These are phyloP conservation scores for Melampsora occidentalis DNA, from an alignment of 1,284 basidiomycete genomes.

Conservation along the genomic window DNA sequence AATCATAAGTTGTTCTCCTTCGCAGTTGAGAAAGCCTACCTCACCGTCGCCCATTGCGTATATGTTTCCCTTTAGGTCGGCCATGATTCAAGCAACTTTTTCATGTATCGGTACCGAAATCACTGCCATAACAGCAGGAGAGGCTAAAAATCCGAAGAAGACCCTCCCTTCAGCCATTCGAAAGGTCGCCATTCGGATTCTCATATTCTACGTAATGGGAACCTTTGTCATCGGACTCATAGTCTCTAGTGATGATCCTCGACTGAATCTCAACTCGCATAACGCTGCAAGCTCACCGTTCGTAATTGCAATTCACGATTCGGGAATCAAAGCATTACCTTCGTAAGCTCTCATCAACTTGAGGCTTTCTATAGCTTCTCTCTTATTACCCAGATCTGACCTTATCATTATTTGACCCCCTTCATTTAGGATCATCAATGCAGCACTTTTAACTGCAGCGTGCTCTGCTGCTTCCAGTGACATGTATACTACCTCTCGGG, in stretches of 20 bases:
- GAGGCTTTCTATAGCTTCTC: not conserved
- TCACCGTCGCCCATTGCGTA: not conserved
- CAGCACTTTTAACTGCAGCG: slow-evolving; percentile 57
- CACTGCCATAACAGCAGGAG: slow-evolving; percentile 52
- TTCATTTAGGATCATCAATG: slow-evolving; percentile 54
- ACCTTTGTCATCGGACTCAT: slow-evolving; percentile 70
- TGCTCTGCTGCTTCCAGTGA: slow-evolving; percentile 62
- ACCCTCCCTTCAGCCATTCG: slow-evolving; percentile 53
- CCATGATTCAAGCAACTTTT: slow-evolving; percentile 55
- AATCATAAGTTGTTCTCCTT: not conserved
- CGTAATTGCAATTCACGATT: slow-evolving; percentile 68
- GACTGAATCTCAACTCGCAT: slow-evolving; percentile 61
- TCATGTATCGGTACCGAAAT: slow-evolving; percentile 54
- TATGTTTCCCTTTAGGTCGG: slow-evolving; percentile 52
- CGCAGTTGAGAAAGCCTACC: not conserved
- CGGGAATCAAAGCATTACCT: slow-evolving; percentile 71
- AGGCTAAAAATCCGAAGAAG: slow-evolving; percentile 54
- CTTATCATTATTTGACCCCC: too few relatives aligned
- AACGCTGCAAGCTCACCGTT: slow-evolving; percentile 74
- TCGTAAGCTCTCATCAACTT: slow-evolving; percentile 50
- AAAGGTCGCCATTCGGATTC: slow-evolving; percentile 70
- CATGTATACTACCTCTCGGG: slow-evolving; percentile 60
- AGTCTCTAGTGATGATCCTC: slow-evolving; percentile 65
- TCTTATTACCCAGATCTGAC: too few relatives aligned
- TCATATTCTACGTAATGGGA: slow-evolving; percentile 56